Conservation (phyloP, 1,284 basidiomycete genomes). For the Tremellales sp. region DNA sequence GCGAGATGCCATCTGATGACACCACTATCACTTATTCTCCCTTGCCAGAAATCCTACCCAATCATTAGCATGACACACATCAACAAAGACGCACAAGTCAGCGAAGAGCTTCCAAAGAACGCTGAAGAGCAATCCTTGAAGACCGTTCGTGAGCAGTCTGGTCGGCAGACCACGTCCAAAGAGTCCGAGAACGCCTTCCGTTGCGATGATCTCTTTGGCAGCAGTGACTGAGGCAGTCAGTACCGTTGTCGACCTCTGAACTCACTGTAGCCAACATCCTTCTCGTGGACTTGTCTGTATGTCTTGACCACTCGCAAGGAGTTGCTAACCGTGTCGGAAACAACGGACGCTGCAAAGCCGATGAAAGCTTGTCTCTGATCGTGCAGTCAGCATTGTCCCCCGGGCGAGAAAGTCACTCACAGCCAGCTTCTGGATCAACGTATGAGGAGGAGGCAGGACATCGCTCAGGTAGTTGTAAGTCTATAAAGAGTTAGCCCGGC, state of each 20-base stretch:
- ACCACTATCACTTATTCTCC: too few relatives aligned
- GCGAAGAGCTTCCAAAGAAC: slow-evolving; percentile 79
- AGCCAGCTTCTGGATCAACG: slow-evolving; percentile 57
- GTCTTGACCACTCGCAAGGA: slow-evolving; percentile 88
- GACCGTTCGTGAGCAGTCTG: slow-evolving; percentile 73
- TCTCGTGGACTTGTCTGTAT: slow-evolving; percentile 80
- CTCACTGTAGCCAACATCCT: slow-evolving; percentile 64
- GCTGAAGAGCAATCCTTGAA: slow-evolving; percentile 80
- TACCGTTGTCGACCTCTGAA: slow-evolving; percentile 1
- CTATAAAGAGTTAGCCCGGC: slow-evolving; percentile 5
- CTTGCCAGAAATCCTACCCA: too few relatives aligned
- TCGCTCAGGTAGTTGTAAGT: slow-evolving; percentile 71
- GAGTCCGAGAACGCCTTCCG: slow-evolving; percentile 63
- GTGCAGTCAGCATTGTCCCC: neutral
- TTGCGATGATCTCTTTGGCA: slow-evolving; percentile 58
- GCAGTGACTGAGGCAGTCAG: slow-evolving; percentile 29
- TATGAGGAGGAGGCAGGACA: slow-evolving; percentile 59
- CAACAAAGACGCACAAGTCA: slow-evolving; percentile 57
- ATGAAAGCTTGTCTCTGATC: slow-evolving; percentile 70
- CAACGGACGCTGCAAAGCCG: slow-evolving; percentile 74
- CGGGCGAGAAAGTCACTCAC: slow-evolving; percentile 18
- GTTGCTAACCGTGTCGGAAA: slow-evolving; percentile 78
- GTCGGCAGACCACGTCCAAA: slow-evolving; percentile 83
- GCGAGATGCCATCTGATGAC: too few relatives aligned
- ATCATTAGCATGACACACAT: too few relatives aligned